phyloP scores from a whole-genome alignment of 1,284 basidiomycete genomes.

The Cryptococcus hybrid region DNA sequence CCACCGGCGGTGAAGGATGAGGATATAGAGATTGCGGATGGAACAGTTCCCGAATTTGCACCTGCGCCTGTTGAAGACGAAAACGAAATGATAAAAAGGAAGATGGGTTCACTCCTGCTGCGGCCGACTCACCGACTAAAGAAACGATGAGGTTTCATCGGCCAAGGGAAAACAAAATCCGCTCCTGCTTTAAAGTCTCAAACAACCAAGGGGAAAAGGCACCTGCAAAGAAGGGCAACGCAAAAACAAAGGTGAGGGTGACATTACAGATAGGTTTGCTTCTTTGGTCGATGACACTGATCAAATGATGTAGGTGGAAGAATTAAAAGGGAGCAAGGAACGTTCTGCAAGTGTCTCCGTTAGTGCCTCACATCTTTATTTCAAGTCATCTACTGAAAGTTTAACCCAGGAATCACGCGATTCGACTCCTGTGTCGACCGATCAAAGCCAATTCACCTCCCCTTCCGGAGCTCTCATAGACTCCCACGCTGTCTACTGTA shows the following conservation, averaged over 20 bases:
- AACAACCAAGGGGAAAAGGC: not conserved
- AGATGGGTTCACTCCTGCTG: too few relatives aligned
- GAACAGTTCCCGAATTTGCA: too few relatives aligned
- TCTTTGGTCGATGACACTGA: not conserved
- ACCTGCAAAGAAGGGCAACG: conserved; percentile 13
- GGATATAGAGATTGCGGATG: not conserved
- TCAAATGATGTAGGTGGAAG: conserved; percentile 15
- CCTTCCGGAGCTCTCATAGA: conserved; percentile 12
- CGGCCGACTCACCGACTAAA: too few relatives aligned
- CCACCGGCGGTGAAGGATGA: not conserved
- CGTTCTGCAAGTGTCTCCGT: not conserved
- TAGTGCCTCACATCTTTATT: not conserved
- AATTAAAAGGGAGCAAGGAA: conserved; percentile 12
- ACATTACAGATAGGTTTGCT: not conserved
- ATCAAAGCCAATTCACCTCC: conserved; percentile 1
- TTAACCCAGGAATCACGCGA: conserved; percentile 1
- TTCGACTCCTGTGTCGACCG: conserved; percentile 1
- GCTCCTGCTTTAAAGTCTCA: not conserved
- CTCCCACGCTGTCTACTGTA: conserved; percentile 30
- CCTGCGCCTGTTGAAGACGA: too few relatives aligned
- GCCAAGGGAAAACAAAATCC: not conserved
- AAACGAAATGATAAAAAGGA: too few relatives aligned
- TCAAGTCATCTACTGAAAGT: not conserved
- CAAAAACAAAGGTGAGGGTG: conserved; percentile 19
- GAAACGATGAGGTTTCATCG: not conserved